Evolutionary conservation across 371 early-diverging fungal species (phyloP).

Genomic region (Enterocytospora artemiae): DNA sequence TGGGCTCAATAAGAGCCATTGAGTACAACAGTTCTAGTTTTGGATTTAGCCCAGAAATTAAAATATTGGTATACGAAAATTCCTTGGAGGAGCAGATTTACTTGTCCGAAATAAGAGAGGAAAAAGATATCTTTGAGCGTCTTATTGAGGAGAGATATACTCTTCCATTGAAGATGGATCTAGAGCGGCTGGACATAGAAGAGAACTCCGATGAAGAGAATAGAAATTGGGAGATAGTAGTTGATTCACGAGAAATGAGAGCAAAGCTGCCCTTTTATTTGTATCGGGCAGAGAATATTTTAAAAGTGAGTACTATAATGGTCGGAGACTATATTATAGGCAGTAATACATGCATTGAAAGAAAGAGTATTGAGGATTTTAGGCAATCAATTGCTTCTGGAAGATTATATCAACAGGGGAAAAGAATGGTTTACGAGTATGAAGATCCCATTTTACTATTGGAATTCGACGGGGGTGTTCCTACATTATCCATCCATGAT

Average conservation of each 20-base stretch:
- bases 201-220: slow-evolving; percentile 13
- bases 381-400: slow-evolving; percentile 71
- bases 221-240: slow-evolving; percentile 32
- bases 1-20: slow-evolving; percentile 27
- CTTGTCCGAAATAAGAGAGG: slow-evolving; percentile 67
- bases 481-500: slow-evolving; percentile 62
- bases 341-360: slow-evolving; percentile 69
- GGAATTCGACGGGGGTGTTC: slow-evolving; percentile 75
- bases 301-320: slow-evolving; percentile 71
- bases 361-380: slow-evolving; percentile 79
- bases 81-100: slow-evolving; percentile 85
- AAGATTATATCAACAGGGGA: slow-evolving; percentile 74
- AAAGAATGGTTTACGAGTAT: slow-evolving; percentile 74
- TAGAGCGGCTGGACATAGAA: not conserved
- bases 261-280: slow-evolving; percentile 75
- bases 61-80: slow-evolving; percentile 59
- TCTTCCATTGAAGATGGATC: slow-evolving; percentile 8
- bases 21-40: slow-evolving; percentile 17
- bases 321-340: slow-evolving; percentile 83
- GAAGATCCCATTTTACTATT: slow-evolving; percentile 70
- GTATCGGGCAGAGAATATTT: slow-evolving; percentile 65
- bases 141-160: slow-evolving; percentile 69
- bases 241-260: slow-evolving; percentile 85
- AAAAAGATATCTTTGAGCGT: slow-evolving; percentile 80
- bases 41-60: slow-evolving; percentile 6